Conservation (phyloP, 345 rosid genomes). For the Linum lewisii region DNA sequence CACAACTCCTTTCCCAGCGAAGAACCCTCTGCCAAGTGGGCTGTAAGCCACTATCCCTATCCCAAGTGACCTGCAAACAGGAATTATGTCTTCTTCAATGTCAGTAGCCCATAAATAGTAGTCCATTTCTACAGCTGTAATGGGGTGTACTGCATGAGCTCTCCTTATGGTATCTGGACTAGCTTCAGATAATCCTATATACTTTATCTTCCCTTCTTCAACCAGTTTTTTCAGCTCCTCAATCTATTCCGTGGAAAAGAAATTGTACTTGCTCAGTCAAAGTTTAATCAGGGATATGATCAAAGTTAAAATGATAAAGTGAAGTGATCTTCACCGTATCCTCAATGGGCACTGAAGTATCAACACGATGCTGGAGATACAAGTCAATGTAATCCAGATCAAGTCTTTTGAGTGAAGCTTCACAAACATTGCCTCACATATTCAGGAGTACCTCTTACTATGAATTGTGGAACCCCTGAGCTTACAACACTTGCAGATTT, state of each 20-base stretch:
- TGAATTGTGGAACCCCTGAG: constrained; percentile 12
- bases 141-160: constrained; percentile 33
- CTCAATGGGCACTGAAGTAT: constrained; percentile 44
- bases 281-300: background rate
- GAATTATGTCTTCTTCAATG: constrained; percentile 27
- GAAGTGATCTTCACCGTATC: constrained; percentile 27
- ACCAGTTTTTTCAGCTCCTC: constrained; percentile 38
- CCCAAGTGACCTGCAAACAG: constrained; percentile 31
- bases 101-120: constrained; percentile 35
- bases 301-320: background rate
- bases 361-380: constrained; percentile 47
- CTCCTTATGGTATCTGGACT: constrained; percentile 29
- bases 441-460: constrained; percentile 31
- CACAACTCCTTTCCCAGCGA: constrained; percentile 29
- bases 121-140: constrained; percentile 35
- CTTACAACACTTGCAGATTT: no score
- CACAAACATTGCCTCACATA: constrained; percentile 41
- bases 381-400: constrained; percentile 39
- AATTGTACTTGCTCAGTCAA: background rate
- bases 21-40: constrained; percentile 34
- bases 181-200: constrained; percentile 34
- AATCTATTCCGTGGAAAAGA: constrained; percentile 13
- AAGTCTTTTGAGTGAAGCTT: constrained; percentile 40
- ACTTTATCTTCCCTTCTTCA: constrained; percentile 32
- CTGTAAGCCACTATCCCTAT: constrained; percentile 31